Base-by-base conservation (phyloP, 352 stramenopile genomes). In the Phytopythium helicoides region DNA sequence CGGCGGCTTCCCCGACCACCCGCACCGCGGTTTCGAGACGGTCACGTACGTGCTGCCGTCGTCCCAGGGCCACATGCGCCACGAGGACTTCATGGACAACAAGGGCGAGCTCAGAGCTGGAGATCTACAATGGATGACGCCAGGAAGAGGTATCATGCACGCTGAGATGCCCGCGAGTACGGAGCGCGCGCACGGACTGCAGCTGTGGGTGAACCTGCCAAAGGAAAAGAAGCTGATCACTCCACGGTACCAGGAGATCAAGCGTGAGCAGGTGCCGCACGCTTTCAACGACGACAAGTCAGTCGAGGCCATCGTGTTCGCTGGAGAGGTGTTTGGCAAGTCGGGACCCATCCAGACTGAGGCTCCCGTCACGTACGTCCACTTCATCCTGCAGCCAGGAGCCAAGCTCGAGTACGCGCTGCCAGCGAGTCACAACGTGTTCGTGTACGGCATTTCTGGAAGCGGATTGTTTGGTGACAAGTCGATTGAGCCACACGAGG, bases 1-100 rank as follows among this genome's bases (percentile, higher is more conserved):
- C 2, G 86, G 91, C 25, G 90, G 90, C 1, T 97, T 97, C 73
- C 85, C 90, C 2, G 69, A 89, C 28, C 92, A 98, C 72, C 87
- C 88, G 19, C 92, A 98, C 67, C 64, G 87, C 44, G 92, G 92
- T 19, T 97, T 98, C 53, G 75, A 96, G 46, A 98, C 89, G 1
- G 71, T 98, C 1, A 97, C 92, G 19, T 97, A 96, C 65, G 76
- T 94, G 66, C 58, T 97, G 10, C 72, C 72, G 22, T 68, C 59
- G 0, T 78, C 68, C 5, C 71, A 87, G 47, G 90, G 92, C 25
- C 74, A 81, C 19, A 92, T 98, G 66, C 56, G 60, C 0, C 92
- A 98, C 61, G 71, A 92, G 42, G 91, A 97, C 73, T 95, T 86
- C 57, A 33, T 75, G 10, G 71, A 69, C 41, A 77, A 86, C 58